Evolutionary conservation across 2,329 filamentous ascomycete species (phyloP), one percentile per base, ranked within the genome.

Genomic region (Fusarium miscanthi): DNA sequence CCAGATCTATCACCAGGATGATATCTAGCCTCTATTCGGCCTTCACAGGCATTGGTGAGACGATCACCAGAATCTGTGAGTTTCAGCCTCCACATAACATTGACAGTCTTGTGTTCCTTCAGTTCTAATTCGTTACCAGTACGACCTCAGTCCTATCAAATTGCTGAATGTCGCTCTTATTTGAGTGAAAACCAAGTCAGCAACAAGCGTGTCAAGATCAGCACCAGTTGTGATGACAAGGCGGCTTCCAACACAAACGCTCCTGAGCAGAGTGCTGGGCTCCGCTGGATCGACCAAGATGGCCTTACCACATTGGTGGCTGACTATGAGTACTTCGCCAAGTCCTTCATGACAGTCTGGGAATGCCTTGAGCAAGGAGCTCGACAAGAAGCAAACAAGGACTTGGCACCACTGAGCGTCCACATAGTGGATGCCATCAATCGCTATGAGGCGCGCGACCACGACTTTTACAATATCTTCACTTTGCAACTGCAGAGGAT

Each of bases 121-220:
- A 52, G 19, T 38, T 42, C 60, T 70, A 45, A 69, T 58, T 62
- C 48, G 17, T 13, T n/a, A 19, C 27, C 30, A 80, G 78, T 78
- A 19, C 59, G 67, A 35, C 73, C 73, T n/a, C 71, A 72, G 37
- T 72, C 77, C 17, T 75, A 77, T 17, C 70, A 65, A 38, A 66
- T 79, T 21, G 70, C 73, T 17, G 78, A 80, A 38, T 60, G 68
- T 42, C 77, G 72, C 25, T 74, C 74, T 19, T 74, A 75, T 41
- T 61, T 76, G 43, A 52, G 56, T 16, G 69, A 69, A 25, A 59
- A 68, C 31, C 63, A 79, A 61, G 70, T 75, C 25, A 57, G 69
- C 58, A 78, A 72, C 63, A 80, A 80, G 68, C 76, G 77, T 23
- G 57, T 72, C 64, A 80, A 78, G 59, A 61, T 79, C 27, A 72